Conservation (phyloP, 306 rosid genomes). For the Vigna trinervia region DNA sequence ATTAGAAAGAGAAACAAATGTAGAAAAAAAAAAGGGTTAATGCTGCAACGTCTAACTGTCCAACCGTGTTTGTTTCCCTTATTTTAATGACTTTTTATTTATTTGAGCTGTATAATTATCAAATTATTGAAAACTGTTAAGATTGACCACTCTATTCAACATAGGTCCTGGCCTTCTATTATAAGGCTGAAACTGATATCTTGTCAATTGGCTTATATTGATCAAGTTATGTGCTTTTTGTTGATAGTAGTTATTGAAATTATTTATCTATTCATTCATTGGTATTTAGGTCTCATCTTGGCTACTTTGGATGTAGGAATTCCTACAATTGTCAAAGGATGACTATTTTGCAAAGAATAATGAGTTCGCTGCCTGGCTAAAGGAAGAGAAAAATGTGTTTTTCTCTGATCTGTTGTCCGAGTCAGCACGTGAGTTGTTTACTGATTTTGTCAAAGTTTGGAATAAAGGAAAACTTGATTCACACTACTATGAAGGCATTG, state of each 20-base stretch:
- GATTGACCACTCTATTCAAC: background rate
- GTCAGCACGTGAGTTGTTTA: slow-evolving; percentile 72
- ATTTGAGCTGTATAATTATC: slow-evolving; percentile 6
- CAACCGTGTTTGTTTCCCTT: slow-evolving; percentile 11
- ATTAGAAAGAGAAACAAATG: background rate
- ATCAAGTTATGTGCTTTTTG: background rate
- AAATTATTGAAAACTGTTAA: slow-evolving; percentile 9
- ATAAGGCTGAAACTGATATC: slow-evolving; percentile 9
- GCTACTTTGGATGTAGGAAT: slow-evolving; percentile 49
- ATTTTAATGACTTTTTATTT: slow-evolving; percentile 5
- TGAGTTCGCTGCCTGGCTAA: slow-evolving; percentile 92
- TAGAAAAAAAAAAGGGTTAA: slow-evolving; percentile 14
- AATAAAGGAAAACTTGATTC: slow-evolving; percentile 69
- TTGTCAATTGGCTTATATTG: slow-evolving; percentile 19
- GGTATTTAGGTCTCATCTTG: slow-evolving; percentile 16
- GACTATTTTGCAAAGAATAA: slow-evolving; percentile 90
- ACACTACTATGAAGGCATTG: slow-evolving; percentile 84
- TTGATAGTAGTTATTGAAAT: slow-evolving; percentile 2
- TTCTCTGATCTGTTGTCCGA: slow-evolving; percentile 85
- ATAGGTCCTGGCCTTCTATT: background rate
- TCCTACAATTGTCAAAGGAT: slow-evolving; percentile 73
- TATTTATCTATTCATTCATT: background rate
- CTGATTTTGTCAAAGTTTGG: slow-evolving; percentile 81
- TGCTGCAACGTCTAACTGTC: slow-evolving; percentile 25
- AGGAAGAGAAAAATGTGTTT: slow-evolving; percentile 83